phyloP scores from a whole-genome alignment of 2,329 filamentous ascomycete genomes.

The Ceratocystis diversiconidia region DNA sequence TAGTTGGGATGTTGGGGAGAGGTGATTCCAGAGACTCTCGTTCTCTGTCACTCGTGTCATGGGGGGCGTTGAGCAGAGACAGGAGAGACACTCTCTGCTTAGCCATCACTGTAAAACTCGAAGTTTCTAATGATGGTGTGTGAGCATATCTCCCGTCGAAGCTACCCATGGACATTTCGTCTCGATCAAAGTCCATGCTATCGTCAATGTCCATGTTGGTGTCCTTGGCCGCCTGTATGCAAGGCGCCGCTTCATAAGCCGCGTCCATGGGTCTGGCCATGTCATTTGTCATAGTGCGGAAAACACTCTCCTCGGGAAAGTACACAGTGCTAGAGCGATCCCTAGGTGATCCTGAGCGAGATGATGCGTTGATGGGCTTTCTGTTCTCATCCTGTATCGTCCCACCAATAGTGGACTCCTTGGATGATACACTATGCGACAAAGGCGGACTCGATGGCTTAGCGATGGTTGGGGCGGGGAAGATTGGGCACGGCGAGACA shows the following conservation, averaged over 20 bases:
- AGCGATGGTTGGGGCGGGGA: slow-evolving; percentile 1
- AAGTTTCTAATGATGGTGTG: slow-evolving; percentile 49
- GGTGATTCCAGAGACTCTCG: not conserved
- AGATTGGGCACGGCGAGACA: slow-evolving; percentile 1
- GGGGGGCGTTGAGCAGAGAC: slow-evolving; percentile 45
- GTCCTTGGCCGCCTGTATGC: not conserved
- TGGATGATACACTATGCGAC: slow-evolving; percentile 17
- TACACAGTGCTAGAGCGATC: slow-evolving; percentile 35
- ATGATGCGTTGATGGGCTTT: not conserved
- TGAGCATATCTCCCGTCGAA: slow-evolving; percentile 32
- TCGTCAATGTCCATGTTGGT: slow-evolving; percentile 21
- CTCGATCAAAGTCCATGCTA: slow-evolving; percentile 21
- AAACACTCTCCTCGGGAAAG: slow-evolving; percentile 48
- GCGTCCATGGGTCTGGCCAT: slow-evolving; percentile 26
- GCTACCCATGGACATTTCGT: slow-evolving; percentile 19
- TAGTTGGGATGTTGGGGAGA: slow-evolving; percentile 12
- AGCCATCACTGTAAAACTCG: slow-evolving; percentile 39
- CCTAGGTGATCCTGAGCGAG: slow-evolving; percentile 20
- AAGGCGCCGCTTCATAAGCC: not conserved
- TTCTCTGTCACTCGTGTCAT: slow-evolving; percentile 19
- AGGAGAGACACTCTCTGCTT: slow-evolving; percentile 44
- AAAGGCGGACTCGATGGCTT: slow-evolving; percentile 7
- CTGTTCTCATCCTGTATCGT: not conserved
- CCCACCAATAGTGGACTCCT: not conserved
- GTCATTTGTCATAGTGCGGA: slow-evolving; percentile 44